Base-by-base conservation (phyloP, 352 stramenopile species). In the Phytopythium boreale region DNA sequence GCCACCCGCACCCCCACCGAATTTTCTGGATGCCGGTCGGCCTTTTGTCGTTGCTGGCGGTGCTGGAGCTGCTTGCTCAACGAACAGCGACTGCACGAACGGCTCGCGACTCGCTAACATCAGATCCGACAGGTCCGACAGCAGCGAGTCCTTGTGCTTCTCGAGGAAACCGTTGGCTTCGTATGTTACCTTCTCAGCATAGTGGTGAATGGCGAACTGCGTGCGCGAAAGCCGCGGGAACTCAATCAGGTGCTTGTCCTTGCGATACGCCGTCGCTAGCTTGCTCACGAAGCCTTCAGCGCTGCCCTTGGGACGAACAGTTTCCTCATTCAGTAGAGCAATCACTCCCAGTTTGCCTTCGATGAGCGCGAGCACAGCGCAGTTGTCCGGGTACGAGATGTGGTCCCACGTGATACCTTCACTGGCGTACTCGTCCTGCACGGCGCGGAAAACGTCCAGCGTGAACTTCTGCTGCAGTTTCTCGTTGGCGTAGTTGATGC, bases 401-500 rank as follows among this genome's bases (percentile, higher is more conserved):
- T 93, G 85, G 19, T 71, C 79, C 87, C 87, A 96, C 34, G 79
- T 76, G 66, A 98, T 89, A 39, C 76, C 53, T 62, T 92, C 80
- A 27, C 67, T 63, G 46, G 76, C 70, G 56, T 92, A 92, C 64
- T 92, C 83, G 50, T 86, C 73, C 62, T 88, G 69, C 41, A 90
- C 80, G 2, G 70, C 62, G 46, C 77, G 81, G 67, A 97, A 89
- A 8, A 89, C 80, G 31, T 87, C 79, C 47, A 82, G 68, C 11
- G 75, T 95, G 66, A 97, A 97, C 63, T 95, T 93, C 49, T 97
- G 86, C 81, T 96, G 84, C 29, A 96, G 74, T 49, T 91, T 87
- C 68, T 98, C 95, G 75, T 98, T 98, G 8, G 92, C 92, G 68
- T 97, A 98, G 72, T 98, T 98, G 72, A 98, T 98, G 56, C 93